Percentiles rank a stretch among this genome's conserved stretches.
phyloP scores from a whole-genome alignment of 257 asterid species.

The Salvia splendens region DNA sequence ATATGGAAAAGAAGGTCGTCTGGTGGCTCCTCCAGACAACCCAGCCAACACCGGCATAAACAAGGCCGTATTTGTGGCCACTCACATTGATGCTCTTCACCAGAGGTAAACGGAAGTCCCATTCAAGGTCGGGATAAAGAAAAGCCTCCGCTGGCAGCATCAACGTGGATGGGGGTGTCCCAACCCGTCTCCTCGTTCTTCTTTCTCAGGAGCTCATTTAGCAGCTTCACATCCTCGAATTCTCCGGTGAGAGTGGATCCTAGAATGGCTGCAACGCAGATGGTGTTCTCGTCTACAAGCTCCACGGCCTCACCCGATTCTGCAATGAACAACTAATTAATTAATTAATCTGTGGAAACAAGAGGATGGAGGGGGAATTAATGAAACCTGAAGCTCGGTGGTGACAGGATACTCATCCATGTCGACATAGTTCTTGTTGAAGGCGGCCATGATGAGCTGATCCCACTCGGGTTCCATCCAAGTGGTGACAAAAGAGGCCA shows the following conservation, averaged over 20 bases:
- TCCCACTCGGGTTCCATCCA: too few relatives aligned
- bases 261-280: conserved; percentile 75
- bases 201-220: conserved; percentile 51
- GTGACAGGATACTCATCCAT: too few relatives aligned
- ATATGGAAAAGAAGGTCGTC: conserved; percentile 75
- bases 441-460: too few relatives aligned
- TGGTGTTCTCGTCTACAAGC: conserved; percentile 76
- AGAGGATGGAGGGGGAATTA: too few relatives aligned
- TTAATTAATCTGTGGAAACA: too few relatives aligned
- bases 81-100: conserved; percentile 85
- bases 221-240: conserved; percentile 78
- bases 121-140: conserved; percentile 64
- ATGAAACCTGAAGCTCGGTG: too few relatives aligned
- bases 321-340: too few relatives aligned
- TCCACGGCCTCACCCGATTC: conserved; percentile 64
- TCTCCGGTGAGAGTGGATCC: conserved; percentile 82
- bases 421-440: too few relatives aligned
- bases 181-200: conserved; percentile 72
- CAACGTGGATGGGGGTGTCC: conserved; percentile 79
- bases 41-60: conserved; percentile 89
- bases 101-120: conserved; percentile 81
- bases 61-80: conserved; percentile 80
- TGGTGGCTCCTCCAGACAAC: conserved; percentile 65
- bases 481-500: too few relatives aligned
- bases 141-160: conserved; percentile 94